Evolutionary conservation across 78 protist genomes (phyloP).

Genomic region (Anaeramoeba flamelloides): DNA sequence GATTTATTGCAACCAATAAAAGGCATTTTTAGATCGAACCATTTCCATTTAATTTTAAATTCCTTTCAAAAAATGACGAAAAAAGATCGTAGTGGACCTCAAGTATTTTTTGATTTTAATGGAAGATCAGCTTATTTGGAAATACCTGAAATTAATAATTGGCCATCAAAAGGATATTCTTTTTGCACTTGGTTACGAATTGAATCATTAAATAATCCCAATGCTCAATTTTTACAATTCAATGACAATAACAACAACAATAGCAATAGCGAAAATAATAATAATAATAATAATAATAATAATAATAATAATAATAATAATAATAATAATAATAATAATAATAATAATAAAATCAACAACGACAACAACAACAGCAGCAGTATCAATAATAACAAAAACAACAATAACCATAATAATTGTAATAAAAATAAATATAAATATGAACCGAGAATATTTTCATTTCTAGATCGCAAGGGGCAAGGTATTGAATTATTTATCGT

Average conservation of each 20-base stretch:
- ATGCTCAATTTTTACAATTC: not conserved
- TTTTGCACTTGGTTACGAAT: not conserved
- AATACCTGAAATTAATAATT: not conserved
- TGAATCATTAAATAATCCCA: not conserved
- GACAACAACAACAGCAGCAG: not conserved
- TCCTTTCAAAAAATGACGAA: too few species aligned
- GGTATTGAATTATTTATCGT: constrained; percentile 6
- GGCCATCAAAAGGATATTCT: not conserved
- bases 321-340: not conserved
- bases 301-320: too few species aligned
- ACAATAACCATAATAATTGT: not conserved
- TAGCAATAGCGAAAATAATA: not conserved
- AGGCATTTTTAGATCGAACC: too few species aligned
- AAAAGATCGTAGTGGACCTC: too few species aligned
- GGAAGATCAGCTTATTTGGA: not conserved
- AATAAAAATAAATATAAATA: not conserved
- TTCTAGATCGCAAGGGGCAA: not conserved
- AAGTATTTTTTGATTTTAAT: too few species aligned
- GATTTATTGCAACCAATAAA: not conserved
- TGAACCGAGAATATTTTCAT: not conserved
- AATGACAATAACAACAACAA: not conserved
- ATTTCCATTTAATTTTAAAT: too few species aligned
- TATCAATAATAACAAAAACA: not conserved
- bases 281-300: too few species aligned
- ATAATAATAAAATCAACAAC: not conserved